Conservation (phyloP, 2,329 filamentous ascomycete species). For the Lecanicillium sp. region DNA sequence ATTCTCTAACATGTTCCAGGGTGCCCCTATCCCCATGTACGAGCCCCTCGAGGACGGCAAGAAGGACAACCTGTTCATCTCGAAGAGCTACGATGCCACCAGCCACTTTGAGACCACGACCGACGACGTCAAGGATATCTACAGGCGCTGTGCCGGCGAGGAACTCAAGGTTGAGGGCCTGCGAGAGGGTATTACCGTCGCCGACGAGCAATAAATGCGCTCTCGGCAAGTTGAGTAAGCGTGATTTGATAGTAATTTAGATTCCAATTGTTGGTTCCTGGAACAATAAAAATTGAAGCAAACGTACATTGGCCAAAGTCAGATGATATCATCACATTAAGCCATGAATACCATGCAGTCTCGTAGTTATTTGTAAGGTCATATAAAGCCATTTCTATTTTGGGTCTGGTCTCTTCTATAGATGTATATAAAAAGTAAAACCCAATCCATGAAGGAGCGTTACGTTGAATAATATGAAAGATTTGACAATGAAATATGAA, state of each 20-base stretch:
- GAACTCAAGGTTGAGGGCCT: conserved; percentile 83
- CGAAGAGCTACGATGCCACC: conserved; percentile 96
- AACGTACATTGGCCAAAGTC: neutral
- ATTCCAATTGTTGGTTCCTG: conserved; percentile 3
- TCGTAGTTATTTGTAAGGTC: too few relatives aligned
- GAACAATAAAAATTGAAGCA: conserved; percentile 1
- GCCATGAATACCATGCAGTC: too few relatives aligned
- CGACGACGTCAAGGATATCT: conserved; percentile 94
- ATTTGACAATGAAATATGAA: too few relatives aligned
- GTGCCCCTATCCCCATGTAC: conserved; percentile 85
- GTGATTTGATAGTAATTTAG: conserved; percentile 5
- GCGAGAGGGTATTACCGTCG: conserved; percentile 68
- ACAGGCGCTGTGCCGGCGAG: conserved; percentile 72
- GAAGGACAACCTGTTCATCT: conserved; percentile 91
- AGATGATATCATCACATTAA: neutral
- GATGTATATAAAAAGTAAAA: too few relatives aligned
- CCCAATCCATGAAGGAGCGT: too few relatives aligned
- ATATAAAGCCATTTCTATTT: too few relatives aligned
- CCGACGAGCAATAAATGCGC: conserved; percentile 48
- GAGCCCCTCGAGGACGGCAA: conserved; percentile 77
- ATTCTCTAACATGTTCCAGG: conserved; percentile 28
- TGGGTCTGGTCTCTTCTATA: too few relatives aligned
- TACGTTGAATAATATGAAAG: too few relatives aligned
- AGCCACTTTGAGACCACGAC: conserved; percentile 91
- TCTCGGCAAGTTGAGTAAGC: conserved; percentile 1